phyloP scores from a whole-genome alignment of 2,329 filamentous ascomycete species.

The Fusarium xyrophilum region DNA sequence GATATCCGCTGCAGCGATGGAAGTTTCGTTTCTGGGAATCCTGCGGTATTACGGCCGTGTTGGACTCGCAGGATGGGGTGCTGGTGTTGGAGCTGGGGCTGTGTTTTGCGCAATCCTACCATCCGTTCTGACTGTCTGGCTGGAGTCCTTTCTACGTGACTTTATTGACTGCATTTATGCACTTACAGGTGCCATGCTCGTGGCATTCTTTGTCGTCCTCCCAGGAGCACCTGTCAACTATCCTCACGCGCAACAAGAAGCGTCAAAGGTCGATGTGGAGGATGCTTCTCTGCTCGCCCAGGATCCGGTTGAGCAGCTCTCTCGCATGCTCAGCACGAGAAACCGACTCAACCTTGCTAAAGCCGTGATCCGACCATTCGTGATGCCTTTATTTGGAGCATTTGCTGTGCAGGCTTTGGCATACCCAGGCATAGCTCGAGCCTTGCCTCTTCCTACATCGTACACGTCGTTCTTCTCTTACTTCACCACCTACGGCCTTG shows the following conservation, averaged over 20 bases:
- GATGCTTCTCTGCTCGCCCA: slow-evolving; percentile 47
- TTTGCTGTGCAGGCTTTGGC: slow-evolving; percentile 37
- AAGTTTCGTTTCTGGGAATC: slow-evolving; percentile 45
- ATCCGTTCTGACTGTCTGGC: slow-evolving; percentile 41
- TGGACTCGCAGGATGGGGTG: slow-evolving; percentile 48
- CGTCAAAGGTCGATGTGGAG: slow-evolving; percentile 23
- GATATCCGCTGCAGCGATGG: slow-evolving; percentile 41
- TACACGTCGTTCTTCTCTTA: slow-evolving; percentile 43
- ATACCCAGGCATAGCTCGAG: slow-evolving; percentile 43
- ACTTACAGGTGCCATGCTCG: slow-evolving; percentile 39
- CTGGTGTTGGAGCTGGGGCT: slow-evolving; percentile 44
- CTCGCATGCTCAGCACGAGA: slow-evolving; percentile 19
- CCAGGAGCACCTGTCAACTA: slow-evolving; percentile 39
- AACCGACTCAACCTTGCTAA: slow-evolving; percentile 21
- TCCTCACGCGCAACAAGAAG: slow-evolving; percentile 13
- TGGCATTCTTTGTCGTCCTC: slow-evolving; percentile 42
- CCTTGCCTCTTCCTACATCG: slow-evolving; percentile 31
- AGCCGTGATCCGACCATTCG: slow-evolving; percentile 34
- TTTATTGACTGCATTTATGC: slow-evolving; percentile 41
- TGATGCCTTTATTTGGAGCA: slow-evolving; percentile 40
- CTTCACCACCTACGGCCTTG: slow-evolving; percentile 39
- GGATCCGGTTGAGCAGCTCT: slow-evolving; percentile 41
- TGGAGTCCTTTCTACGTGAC: slow-evolving; percentile 40
- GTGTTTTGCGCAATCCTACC: slow-evolving; percentile 42
- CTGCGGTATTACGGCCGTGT: slow-evolving; percentile 41